phyloP scores from a whole-genome alignment of 306 rosid genomes.

The Cucurbita pepo region DNA sequence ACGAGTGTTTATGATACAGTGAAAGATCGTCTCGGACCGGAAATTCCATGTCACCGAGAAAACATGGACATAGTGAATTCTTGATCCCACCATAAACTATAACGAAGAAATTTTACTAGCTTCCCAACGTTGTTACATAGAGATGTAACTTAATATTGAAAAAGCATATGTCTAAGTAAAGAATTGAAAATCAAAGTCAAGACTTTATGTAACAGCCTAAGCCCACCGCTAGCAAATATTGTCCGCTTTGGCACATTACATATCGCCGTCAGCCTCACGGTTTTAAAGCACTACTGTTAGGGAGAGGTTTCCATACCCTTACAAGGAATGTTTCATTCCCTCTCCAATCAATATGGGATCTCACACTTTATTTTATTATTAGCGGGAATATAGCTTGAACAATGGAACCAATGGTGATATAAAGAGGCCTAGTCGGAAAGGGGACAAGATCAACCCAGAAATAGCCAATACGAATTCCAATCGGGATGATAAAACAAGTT shows the following conservation, averaged over 20 bases:
- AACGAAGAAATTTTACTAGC: not conserved
- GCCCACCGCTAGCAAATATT: too few relatives aligned
- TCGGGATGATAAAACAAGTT: not conserved
- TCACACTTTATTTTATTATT: too few relatives aligned
- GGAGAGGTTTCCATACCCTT: too few relatives aligned
- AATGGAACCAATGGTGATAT: not conserved
- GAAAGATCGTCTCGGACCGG: not conserved
- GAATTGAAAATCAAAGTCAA: too few relatives aligned
- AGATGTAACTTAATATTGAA: not conserved
- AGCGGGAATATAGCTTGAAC: not conserved
- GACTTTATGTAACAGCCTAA: too few relatives aligned
- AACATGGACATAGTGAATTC: not conserved
- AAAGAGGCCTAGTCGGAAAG: not conserved
- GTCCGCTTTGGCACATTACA: too few relatives aligned
- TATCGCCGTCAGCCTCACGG: too few relatives aligned
- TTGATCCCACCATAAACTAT: not conserved
- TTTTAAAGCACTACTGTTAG: too few relatives aligned
- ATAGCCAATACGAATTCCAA: not conserved
- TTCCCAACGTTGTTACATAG: not conserved
- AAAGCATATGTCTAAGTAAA: too few relatives aligned
- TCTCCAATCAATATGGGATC: too few relatives aligned
- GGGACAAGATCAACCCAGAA: not conserved
- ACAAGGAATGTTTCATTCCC: too few relatives aligned
- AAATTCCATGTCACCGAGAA: not conserved
- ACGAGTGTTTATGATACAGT: not conserved